A percentile compares a stretch with the other conserved stretches of the same genome.
Evolutionary conservation across 164 flowering plant species (phyloP).

Genomic region (Vitis labrusca): DNA sequence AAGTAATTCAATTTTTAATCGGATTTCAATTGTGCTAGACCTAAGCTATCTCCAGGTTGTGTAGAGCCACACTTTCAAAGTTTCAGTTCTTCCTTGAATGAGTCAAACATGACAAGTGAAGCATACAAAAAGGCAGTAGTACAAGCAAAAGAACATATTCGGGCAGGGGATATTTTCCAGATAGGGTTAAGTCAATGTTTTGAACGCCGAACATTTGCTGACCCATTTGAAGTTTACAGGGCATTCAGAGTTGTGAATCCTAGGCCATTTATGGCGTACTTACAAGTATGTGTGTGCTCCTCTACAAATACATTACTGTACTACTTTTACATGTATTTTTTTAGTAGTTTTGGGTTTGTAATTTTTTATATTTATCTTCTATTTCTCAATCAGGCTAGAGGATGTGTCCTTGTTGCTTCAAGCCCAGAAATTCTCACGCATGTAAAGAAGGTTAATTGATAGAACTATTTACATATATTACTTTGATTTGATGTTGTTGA

Average conservation of each 20-base stretch:
- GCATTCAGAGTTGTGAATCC: conserved; percentile 93
- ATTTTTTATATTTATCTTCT: conserved; percentile 1
- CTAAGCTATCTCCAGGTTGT: conserved; percentile 65
- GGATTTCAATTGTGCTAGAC: conserved; percentile 41
- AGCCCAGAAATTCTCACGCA: conserved; percentile 94
- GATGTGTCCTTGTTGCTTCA: conserved; percentile 88
- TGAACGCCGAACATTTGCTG: conserved; percentile 92
- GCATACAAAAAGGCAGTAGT: conserved; percentile 68
- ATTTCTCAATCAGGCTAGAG: conserved; percentile 70
- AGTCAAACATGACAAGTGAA: conserved; percentile 71
- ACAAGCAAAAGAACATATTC: conserved; percentile 86
- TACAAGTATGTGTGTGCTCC: conserved; percentile 53
- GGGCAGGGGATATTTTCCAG: conserved; percentile 94
- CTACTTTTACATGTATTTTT: background rate
- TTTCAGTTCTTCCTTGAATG: conserved; percentile 60
- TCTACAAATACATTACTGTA: background rate
- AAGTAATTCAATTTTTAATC: background rate
- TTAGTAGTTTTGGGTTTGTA: background rate
- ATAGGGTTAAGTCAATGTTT: conserved; percentile 93
- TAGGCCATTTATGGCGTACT: conserved; percentile 87
- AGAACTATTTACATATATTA: background rate
- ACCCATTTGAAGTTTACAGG: conserved; percentile 94
- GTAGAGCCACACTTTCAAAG: conserved; percentile 45
- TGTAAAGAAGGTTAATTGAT: conserved; percentile 60
- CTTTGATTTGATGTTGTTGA: background rate